A percentile compares a stretch with the other conserved stretches of the same genome.
phyloP scores from a whole-genome alignment of 768 basidiomycete species.

The Boletales sp. region DNA sequence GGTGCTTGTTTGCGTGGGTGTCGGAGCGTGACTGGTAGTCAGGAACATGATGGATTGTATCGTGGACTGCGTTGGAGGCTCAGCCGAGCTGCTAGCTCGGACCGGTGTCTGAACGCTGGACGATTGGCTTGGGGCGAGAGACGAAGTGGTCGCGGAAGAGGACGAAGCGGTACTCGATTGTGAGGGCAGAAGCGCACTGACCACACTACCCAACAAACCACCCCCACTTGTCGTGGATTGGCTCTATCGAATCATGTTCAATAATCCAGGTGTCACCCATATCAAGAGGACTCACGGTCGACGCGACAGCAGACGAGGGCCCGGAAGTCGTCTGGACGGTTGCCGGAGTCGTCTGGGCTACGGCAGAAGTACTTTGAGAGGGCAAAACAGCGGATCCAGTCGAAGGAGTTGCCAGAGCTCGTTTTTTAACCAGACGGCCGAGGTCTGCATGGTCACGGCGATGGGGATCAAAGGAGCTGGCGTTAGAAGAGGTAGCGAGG shows the following conservation, averaged over 20 bases:
- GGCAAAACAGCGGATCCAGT: conserved; percentile 25
- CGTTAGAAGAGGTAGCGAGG: conserved; percentile 43
- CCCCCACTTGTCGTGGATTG: conserved; percentile 6
- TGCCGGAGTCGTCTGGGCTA: conserved; percentile 9
- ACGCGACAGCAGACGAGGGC: conserved; percentile 10
- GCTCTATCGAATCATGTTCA: conserved; percentile 10
- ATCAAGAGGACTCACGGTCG: conserved; percentile 17
- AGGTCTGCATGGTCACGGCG: conserved; percentile 56
- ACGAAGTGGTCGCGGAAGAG: conserved; percentile 9
- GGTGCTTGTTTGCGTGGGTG: conserved; percentile 21
- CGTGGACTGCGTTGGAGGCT: conserved; percentile 47
- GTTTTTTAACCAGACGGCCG: conserved; percentile 70
- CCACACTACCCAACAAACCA: conserved; percentile 7
- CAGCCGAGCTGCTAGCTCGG: conserved; percentile 27
- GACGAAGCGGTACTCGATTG: conserved; percentile 18
- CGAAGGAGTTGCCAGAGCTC: conserved; percentile 24
- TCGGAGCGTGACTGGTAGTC: conserved; percentile 14
- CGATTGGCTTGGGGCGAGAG: conserved; percentile 15
- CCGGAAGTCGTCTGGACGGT: conserved; percentile 12
- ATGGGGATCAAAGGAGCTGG: conserved; percentile 38
- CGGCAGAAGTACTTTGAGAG: conserved; percentile 7
- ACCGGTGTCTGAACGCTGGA: conserved; percentile 12
- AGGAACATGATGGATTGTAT: conserved; percentile 52
- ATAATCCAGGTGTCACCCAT: background rate
- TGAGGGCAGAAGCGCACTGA: conserved; percentile 12